These are phyloP conservation scores for Trichoderma hamatum DNA, from an alignment of 2,329 filamentous ascomycete species.

Conservation along the genomic window DNA sequence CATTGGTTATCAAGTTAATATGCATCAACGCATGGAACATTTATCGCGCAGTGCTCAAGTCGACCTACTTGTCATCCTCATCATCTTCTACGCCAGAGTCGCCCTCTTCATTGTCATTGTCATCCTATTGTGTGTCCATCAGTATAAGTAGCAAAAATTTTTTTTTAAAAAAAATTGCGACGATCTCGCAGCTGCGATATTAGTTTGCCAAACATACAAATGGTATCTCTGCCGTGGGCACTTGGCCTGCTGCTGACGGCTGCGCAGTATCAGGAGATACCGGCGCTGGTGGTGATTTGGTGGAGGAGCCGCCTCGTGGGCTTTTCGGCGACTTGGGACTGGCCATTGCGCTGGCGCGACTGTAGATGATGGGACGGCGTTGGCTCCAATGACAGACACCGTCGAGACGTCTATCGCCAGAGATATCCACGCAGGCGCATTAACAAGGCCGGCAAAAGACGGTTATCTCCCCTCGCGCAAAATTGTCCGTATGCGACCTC, in stretches of 20 bases:
- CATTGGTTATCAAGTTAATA: background rate
- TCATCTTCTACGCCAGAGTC: conserved; percentile 18
- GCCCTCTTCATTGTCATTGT: background rate
- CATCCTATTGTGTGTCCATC: background rate
- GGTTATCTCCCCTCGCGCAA: background rate
- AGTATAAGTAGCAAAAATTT: too few relatives aligned
- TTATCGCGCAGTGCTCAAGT: background rate
- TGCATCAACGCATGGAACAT: background rate
- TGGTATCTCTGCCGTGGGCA: background rate
- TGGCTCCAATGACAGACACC: background rate
- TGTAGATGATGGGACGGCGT: background rate
- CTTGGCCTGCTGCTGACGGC: background rate
- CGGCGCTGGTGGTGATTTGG: conserved; percentile 1
- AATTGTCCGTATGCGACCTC: background rate
- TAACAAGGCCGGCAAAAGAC: background rate
- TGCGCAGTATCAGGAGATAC: conserved; percentile 6
- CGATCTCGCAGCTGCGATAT: background rate
- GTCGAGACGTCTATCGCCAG: background rate
- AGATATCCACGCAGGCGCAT: background rate
- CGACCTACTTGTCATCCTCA: conserved; percentile 12
- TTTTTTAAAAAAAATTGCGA: too few relatives aligned
- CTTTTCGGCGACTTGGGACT: background rate
- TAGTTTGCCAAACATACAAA: conserved; percentile 13
- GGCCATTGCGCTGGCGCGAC: conserved; percentile 4
- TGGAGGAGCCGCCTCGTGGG: background rate